phyloP scores from a whole-genome alignment of 345 rosid genomes.

The Abelmoschus esculentus region DNA sequence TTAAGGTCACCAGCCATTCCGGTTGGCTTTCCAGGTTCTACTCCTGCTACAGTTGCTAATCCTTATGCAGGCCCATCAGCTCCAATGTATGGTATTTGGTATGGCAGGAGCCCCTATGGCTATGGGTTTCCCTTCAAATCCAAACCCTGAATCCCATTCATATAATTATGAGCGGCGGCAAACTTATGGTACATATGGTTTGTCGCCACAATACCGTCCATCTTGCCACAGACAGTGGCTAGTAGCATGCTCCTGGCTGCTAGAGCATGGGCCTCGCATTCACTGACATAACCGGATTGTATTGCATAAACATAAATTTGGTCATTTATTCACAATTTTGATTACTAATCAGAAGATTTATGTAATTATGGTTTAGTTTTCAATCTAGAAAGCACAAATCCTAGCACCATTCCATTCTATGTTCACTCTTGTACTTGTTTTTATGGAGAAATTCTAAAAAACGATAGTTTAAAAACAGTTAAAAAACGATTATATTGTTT shows the following conservation, averaged over 20 bases:
- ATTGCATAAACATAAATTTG: background rate
- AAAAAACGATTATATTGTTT: no score
- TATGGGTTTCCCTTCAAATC: constrained; percentile 26
- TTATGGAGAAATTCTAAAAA: no score
- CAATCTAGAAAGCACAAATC: background rate
- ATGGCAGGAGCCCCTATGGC: constrained; percentile 17
- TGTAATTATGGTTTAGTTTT: background rate
- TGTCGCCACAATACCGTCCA: constrained; percentile 42
- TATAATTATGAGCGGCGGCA: constrained; percentile 14
- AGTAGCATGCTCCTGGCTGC: background rate
- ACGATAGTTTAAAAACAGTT: no score
- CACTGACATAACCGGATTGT: background rate
- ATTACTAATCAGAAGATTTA: background rate
- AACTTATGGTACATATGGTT: constrained; percentile 37
- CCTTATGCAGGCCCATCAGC: constrained; percentile 11
- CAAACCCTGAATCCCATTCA: constrained; percentile 27
- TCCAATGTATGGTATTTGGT: constrained; percentile 36
- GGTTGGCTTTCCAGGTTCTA: background rate
- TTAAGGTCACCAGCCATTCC: background rate
- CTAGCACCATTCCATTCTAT: background rate
- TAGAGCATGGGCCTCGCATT: background rate
- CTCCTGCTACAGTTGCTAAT: constrained; percentile 19
- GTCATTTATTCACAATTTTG: background rate
- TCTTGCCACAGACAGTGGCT: constrained; percentile 43
- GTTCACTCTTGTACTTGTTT: background rate